phyloP scores from a whole-genome alignment of 768 basidiomycete species.

The Pisolithus tinctorius region DNA sequence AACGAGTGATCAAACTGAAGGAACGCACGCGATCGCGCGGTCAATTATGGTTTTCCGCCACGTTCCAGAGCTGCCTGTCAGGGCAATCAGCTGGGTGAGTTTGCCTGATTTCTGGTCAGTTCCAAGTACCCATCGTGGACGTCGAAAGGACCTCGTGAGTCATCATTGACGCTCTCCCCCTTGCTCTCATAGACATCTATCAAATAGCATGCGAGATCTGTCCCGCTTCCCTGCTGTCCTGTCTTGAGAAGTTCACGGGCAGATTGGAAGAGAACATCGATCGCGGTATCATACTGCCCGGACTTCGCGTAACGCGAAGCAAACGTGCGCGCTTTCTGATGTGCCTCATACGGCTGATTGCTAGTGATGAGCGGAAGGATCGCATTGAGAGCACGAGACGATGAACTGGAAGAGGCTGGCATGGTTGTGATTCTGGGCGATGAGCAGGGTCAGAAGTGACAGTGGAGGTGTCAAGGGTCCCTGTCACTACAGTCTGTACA shows the following conservation, averaged over 20 bases:
- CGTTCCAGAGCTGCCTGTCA: slow-evolving; percentile 67
- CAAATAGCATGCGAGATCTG: slow-evolving; percentile 75
- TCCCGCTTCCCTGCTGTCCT: slow-evolving; percentile 84
- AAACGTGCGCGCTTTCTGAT: slow-evolving; percentile 95
- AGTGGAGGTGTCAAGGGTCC: slow-evolving; percentile 20
- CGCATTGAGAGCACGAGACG: slow-evolving; percentile 63
- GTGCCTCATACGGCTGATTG: slow-evolving; percentile 83
- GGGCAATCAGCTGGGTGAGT: slow-evolving; percentile 85
- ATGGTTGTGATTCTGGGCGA: slow-evolving; percentile 8
- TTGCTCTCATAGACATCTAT: slow-evolving; percentile 79
- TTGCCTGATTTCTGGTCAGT: slow-evolving; percentile 45
- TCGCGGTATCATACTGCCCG: slow-evolving; percentile 75
- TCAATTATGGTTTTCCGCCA: slow-evolving; percentile 93
- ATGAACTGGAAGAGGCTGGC: slow-evolving; percentile 30
- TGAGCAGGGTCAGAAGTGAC: neutral
- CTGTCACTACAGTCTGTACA: neutral
- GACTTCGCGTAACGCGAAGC: slow-evolving; percentile 83
- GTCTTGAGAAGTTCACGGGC: slow-evolving; percentile 83
- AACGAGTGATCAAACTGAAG: slow-evolving; percentile 4
- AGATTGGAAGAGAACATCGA: slow-evolving; percentile 89
- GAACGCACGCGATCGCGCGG: slow-evolving; percentile 69
- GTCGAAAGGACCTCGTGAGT: slow-evolving; percentile 58
- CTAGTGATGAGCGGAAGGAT: slow-evolving; percentile 66
- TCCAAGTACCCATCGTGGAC: slow-evolving; percentile 19
- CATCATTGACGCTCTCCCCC: slow-evolving; percentile 64